Base-by-base conservation (phyloP, 495 filamentous ascomycete genomes). In the Penicillium lividum region DNA sequence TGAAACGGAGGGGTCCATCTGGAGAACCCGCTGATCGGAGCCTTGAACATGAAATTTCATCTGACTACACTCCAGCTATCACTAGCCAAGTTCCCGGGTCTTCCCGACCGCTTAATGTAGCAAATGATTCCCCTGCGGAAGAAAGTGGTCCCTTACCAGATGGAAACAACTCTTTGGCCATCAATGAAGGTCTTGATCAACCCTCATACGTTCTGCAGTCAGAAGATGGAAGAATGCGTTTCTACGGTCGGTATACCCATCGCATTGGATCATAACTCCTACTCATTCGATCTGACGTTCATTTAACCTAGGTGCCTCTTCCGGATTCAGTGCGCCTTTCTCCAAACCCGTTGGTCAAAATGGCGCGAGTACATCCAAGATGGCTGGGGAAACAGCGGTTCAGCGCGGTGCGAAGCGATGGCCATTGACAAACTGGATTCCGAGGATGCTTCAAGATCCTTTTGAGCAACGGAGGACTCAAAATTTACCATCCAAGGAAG, bases 351-450 rank as follows among this genome's bases (percentile, higher is more conserved):
- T 33, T 31, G 42, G 18, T 28, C 22, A 28, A 13, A 47, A 47
- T 40, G 38, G 15, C 4, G 11, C 38, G 15, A 40, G 13, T 13
- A 4, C 13, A 30, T 16, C 28, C 40, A 40, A 30, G 5, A 16
- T 7, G 33, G 51, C 33, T 29, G 29, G 30, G 7, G 43, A 56
- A 10, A 29, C 49, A 54, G 34, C 47, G 4, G 54, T 30, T 18
- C 51, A 54, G 28, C 50, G 45, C 45, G 43, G 18, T 16, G 28
- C 47, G 27, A 40, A 11, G 6, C 47, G 27, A 51, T 61, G 52
- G 54, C 50, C 56, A 7, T 42, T 67, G 13, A 57, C 54, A 7
- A 55, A 56, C 29, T 61, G 58, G 57, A 56, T 56, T 13, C 64
- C 64, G 29, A 46, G 55, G 28, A 31, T 55, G 22, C 58, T 67